A percentile compares a stretch with the other conserved stretches of the same genome.
phyloP scores from a whole-genome alignment of 2,329 filamentous ascomycete genomes.

The Aspergillus awamori region DNA sequence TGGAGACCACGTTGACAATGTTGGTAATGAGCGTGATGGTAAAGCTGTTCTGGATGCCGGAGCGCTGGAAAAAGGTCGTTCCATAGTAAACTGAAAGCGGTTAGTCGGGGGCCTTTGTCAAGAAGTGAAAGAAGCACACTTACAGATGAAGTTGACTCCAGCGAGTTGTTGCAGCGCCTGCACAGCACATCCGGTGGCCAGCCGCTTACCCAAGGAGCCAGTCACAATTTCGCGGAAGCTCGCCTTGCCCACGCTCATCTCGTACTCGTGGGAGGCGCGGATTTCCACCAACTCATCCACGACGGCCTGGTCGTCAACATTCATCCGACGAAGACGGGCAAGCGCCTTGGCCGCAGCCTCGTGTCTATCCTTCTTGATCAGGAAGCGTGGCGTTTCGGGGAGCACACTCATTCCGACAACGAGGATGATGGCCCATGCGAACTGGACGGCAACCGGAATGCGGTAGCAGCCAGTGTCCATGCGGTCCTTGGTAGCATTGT shows the following conservation, averaged over 20 bases:
- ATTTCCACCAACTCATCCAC: constrained; percentile 81
- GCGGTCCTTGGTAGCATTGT: constrained; percentile 68
- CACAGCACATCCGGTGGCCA: constrained; percentile 43
- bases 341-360: constrained; percentile 66
- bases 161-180: constrained; percentile 47
- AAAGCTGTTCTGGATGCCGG: constrained; percentile 48
- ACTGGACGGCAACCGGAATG: constrained; percentile 78
- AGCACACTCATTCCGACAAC: constrained; percentile 71
- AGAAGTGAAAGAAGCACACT: constrained; percentile 10
- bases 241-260: constrained; percentile 55
- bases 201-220: constrained; percentile 40
- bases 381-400: constrained; percentile 82
- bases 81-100: constrained; percentile 39
- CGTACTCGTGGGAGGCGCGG: constrained; percentile 84
- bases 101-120: neutral
- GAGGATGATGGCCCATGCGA: constrained; percentile 77
- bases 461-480: constrained; percentile 69
- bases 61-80: constrained; percentile 44
- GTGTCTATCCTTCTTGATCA: constrained; percentile 73
- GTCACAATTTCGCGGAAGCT: constrained; percentile 42
- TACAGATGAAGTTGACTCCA: constrained; percentile 49
- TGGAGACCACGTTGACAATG: constrained; percentile 52
- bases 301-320: constrained; percentile 69
- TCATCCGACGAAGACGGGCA: constrained; percentile 66
- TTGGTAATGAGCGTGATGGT: constrained; percentile 53